Base-by-base conservation (phyloP, 192 early-diverging fungal genomes). In the Piromyces sp. region DNA sequence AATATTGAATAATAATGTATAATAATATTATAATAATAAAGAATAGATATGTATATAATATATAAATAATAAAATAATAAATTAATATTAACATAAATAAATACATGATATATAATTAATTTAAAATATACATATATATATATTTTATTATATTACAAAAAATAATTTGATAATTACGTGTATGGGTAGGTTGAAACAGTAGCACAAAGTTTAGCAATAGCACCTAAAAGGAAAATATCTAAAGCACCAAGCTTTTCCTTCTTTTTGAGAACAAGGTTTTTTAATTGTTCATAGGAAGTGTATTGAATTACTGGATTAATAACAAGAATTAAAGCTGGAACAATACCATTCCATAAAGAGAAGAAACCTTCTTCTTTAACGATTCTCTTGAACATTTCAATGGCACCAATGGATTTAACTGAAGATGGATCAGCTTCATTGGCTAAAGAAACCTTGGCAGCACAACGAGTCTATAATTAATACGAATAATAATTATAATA, bases 231-330 rank as follows among this genome's bases (percentile, higher is more conserved):
- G 89, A 99, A 99, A 85, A 98, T 96, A 88, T 99, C 96, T 37
- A 96, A 86, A 80, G 29, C 79, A 29, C 82, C 31, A 30, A 29
- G 19, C 28, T 82, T 84, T 38, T 84, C 89, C 84, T 93, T 91
- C 33, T 89, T 81, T 51, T 92, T 87, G 80, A 91, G 88, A 13
- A 89, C 81, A 30, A 84, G 86, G 79, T 88, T 89, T 90, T 95
- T 95, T 82, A 98, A 83, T 87, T 95, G 94, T 89, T 99, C 98
- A 91, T 97, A 99, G 13, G 93, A 94, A 13, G 98, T 98, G 88
- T 97, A 99, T 89, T 99, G 98, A 87, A 99, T 99, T 81, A 99
- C 96, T 78, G 98, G 98, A 89, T 99, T 99, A 89, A 95, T 96
- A 79, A 99, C 98, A 86, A 99, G 89, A 81, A 99, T 95, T 84